Conservation (phyloP, 2,329 filamentous ascomycete species). For the Cercospora janseana region DNA sequence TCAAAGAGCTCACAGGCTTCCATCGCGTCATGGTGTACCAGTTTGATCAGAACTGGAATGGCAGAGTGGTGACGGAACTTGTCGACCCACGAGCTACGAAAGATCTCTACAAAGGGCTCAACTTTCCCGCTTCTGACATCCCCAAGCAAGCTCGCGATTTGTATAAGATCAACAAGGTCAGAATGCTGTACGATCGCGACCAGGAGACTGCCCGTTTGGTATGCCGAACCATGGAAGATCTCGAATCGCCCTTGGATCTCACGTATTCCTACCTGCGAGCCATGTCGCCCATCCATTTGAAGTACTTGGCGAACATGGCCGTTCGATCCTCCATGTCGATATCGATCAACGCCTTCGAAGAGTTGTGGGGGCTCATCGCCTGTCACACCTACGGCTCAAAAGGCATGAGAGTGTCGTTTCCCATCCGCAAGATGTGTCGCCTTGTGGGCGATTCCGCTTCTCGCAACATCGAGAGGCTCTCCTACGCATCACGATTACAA, state of each 20-base stretch:
- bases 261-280: conserved; percentile 81
- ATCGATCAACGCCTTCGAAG: conserved; percentile 80
- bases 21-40: conserved; percentile 93
- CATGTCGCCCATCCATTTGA: conserved; percentile 86
- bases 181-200: conserved; percentile 81
- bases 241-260: conserved; percentile 74
- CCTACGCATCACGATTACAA: conserved; percentile 79
- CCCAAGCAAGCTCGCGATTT: conserved; percentile 82
- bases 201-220: conserved; percentile 76
- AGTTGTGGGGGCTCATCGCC: conserved; percentile 84
- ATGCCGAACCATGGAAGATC: conserved; percentile 70
- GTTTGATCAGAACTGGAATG: conserved; percentile 79
- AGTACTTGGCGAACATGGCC: conserved; percentile 84
- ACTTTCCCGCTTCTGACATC: conserved; percentile 86
- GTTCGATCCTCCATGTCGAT: conserved; percentile 95
- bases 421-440: conserved; percentile 87
- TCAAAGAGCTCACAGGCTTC: conserved; percentile 87
- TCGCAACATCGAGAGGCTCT: conserved; percentile 81
- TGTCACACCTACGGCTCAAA: conserved; percentile 75
- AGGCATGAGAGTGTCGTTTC: conserved; percentile 89
- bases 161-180: conserved; percentile 86
- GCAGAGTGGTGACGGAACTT: conserved; percentile 81
- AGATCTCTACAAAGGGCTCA: conserved; percentile 81
- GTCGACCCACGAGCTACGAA: conserved; percentile 76
- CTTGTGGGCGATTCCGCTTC: conserved; percentile 83